A percentile compares a stretch with the other conserved stretches of the same genome.
Conservation (phyloP, 2,329 filamentous ascomycete species). For the Lecanicillium sp. region DNA sequence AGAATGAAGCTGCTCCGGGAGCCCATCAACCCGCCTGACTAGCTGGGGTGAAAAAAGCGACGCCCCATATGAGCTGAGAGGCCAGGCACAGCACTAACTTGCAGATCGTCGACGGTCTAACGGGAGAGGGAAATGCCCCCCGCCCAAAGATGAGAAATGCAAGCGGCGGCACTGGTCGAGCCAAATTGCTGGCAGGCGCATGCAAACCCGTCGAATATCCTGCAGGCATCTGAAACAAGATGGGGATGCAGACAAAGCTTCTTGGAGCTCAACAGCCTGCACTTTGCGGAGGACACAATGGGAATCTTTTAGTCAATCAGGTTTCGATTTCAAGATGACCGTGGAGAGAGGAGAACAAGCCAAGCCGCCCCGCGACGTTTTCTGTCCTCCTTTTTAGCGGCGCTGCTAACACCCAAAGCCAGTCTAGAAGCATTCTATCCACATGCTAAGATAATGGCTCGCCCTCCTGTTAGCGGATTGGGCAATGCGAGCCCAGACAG, state of each 20-base stretch:
- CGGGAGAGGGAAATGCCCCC: neutral
- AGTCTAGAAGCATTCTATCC: constrained; percentile 1
- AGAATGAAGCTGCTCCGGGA: no score
- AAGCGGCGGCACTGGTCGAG: neutral
- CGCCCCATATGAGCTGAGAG: constrained; percentile 5
- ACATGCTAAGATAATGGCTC: neutral
- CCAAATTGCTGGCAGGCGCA: neutral
- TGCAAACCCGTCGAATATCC: constrained; percentile 4
- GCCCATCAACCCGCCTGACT: no score
- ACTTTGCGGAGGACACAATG: no score
- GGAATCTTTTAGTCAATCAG: no score
- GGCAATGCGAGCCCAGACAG: neutral
- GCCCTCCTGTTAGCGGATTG: neutral
- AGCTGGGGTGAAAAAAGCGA: no score
- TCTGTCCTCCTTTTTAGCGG: neutral
- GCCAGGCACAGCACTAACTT: neutral
- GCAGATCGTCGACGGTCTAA: constrained; percentile 1
- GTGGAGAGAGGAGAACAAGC: no score
- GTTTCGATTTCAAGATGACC: no score
- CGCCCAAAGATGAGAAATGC: neutral
- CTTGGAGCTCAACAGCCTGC: no score
- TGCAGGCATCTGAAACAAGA: no score
- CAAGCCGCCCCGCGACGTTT: neutral
- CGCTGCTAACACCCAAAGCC: neutral
- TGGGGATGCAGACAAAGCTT: no score